Base-by-base conservation (phyloP, 2,329 filamentous ascomycete species). In the Exophiala mesophila region DNA sequence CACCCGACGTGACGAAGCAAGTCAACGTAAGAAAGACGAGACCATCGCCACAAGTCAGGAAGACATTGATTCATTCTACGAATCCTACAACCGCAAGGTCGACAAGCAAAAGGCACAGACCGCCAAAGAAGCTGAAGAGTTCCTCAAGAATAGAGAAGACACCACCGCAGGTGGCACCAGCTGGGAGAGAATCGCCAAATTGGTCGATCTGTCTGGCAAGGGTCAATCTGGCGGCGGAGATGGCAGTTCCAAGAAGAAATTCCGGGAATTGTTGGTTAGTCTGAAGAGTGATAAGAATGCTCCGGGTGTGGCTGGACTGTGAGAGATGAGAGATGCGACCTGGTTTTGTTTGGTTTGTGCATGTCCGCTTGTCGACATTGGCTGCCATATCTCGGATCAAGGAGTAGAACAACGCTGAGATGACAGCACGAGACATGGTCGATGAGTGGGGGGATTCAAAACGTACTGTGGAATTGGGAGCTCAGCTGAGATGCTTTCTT, bases 51-150 rank as follows among this genome's bases (percentile, higher is more conserved):
- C 92, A 56, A 92, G 92, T 8, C 88, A 88, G 61, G 78, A 89
- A 63, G 92, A 94, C 65, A 94, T 98, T 53, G 92, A 98, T 64
- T 92, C 96, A 64, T 98, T 97, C 70, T 98, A 98, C 74, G 89
- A 96, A 62, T 96, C 95, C 69, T 98, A 98, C 74, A 97, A 97
- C 73, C 82, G 84, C 66, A 95, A 96, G 72, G 90, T 92, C 65
- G 92, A 98, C 65, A 97, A 97, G 77, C 80, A 78, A 46, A 83
- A 96, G 55, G 75, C 83, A 16, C 87, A 94, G 71, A 92, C 90
- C 43, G 80, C 83, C 58, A 84, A 85, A 64, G 92, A 98, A 57
- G 92, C 90, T 5, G 90, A 97, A 60, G 82, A 95, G 61, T 98
- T 97, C 67, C 71, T 97, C 34, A 82, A 78, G 41, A 88, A 74